These are phyloP conservation scores for Adansonia madagascariensis DNA, from an alignment of 441 rosid genomes.

Conservation along the genomic window DNA sequence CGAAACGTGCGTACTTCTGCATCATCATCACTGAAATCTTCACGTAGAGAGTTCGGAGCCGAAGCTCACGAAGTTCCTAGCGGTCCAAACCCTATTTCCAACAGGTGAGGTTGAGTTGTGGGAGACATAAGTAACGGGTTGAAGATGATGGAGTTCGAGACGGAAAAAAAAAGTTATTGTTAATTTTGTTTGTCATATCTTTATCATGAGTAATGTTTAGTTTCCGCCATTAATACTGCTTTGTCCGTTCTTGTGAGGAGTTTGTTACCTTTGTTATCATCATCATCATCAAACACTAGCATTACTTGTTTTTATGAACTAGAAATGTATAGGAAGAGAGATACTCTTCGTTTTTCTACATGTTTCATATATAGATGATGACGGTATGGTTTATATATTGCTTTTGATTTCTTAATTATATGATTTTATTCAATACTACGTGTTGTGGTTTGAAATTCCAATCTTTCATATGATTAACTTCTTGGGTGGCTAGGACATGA, in stretches of 20 bases:
- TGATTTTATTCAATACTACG: background rate
- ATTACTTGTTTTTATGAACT: conserved; percentile 24
- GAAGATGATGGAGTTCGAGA: conserved; percentile 28
- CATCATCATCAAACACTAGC: conserved; percentile 31
- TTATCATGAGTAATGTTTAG: conserved; percentile 28
- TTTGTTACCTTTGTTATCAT: conserved; percentile 37
- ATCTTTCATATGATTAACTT: background rate
- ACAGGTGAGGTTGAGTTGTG: conserved; percentile 37
- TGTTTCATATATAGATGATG: conserved; percentile 34
- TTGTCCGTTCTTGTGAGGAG: conserved; percentile 42
- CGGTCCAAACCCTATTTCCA: conserved; percentile 95
- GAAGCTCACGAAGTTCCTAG: conserved; percentile 90
- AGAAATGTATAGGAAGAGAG: conserved; percentile 59
- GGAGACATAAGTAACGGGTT: conserved; percentile 7
- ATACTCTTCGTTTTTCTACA: conserved; percentile 39
- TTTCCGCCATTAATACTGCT: conserved; percentile 39
- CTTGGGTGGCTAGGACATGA: background rate
- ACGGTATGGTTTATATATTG: conserved; percentile 24
- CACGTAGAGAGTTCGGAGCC: conserved; percentile 46
- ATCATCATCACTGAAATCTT: conserved; percentile 28
- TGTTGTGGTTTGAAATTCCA: background rate
- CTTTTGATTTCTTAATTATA: background rate
- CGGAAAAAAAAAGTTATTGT: conserved; percentile 26
- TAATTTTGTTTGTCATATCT: conserved; percentile 35
- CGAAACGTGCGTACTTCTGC: background rate